Conservation (phyloP, 345 rosid genomes). For the Sisymbrium altissimum region DNA sequence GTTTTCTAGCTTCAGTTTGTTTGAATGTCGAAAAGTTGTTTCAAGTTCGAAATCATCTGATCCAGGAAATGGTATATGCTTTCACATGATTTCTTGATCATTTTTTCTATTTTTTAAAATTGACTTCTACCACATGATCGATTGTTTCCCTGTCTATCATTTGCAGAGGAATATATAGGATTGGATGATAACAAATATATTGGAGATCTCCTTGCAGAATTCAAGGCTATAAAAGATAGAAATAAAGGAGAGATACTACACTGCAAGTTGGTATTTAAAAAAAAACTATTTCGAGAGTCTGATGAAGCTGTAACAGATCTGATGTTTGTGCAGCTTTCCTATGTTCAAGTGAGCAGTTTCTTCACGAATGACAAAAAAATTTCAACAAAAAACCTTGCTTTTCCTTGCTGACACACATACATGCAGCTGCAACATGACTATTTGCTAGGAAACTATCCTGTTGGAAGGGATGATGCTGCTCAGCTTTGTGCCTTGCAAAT, state of each 20-base stretch:
- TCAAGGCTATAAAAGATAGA: conserved; percentile 89
- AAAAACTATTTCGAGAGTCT: conserved; percentile 90
- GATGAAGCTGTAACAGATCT: conserved; percentile 95
- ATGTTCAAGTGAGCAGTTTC: conserved; percentile 76
- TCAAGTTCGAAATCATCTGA: conserved; percentile 88
- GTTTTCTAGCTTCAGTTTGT: conserved; percentile 89
- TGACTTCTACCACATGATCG: conserved; percentile 6
- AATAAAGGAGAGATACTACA: conserved; percentile 97
- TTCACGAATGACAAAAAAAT: not conserved
- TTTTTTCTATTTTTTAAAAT: not conserved
- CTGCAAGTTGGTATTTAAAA: conserved; percentile 83
- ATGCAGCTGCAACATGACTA: conserved; percentile 97
- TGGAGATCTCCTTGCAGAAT: conserved; percentile 87
- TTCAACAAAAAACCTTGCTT: not conserved
- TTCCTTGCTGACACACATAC: conserved; percentile 28
- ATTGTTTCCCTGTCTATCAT: conserved; percentile 26
- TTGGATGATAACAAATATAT: conserved; percentile 96
- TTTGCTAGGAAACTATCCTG: conserved; percentile 92
- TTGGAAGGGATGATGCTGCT: conserved; percentile 98
- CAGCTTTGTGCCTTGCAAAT: conserved; percentile 95
- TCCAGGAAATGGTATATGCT: conserved; percentile 74
- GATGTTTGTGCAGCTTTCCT: conserved; percentile 92
- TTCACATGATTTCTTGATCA: conserved; percentile 12
- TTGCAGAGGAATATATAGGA: conserved; percentile 89
- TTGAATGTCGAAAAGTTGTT: conserved; percentile 94